Evolutionary conservation across 108 stramenopile species (phyloP), one percentile per base, ranked within the genome.

Genomic region (Pseudonitzschia pungens): DNA sequence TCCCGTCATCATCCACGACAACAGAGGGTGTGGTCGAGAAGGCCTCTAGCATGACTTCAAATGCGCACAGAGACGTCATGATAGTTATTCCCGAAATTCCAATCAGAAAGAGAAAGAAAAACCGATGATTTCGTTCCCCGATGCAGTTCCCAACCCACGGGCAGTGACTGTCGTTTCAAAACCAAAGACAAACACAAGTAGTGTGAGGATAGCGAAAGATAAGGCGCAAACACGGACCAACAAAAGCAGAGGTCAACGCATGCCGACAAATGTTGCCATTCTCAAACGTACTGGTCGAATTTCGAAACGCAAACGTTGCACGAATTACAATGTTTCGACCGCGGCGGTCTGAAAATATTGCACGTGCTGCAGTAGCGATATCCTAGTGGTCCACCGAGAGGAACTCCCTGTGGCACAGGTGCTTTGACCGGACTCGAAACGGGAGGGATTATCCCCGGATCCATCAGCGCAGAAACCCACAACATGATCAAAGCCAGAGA

Each of bases 141-240:
- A 99, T 95, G 70, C 98, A 99, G 77, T 84, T 93, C 26, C 96
- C 97, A 42, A 96, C 89, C 95, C 97, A 99, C 14, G 98, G 96
- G 79, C 96, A 96, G 82, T 93, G 92, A 50, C 83, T 83, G 63
- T 43, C 15, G 24, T 20, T 42, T 42, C 8, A 67, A 67, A 40
- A 54, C 45, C 12, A 76, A 36, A 65, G 27, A 42, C 45, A 44
- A 52, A 26, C 10, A 58, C 26, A 58, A 16, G 10, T 26, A 15
- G 16, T 11, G 36, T 65, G 11, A 41, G 21, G 32, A 45, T 21
- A 65, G 27, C 24, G 53, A 54, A 54, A 54, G 0, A 24, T 8
- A 14, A 54, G 53, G 53, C n/a, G 15, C 4, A 14, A 54, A 8
- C n/a, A 54, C 8, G 24, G 7, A 54, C 15, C 29, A 8, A 22